Evolutionary conservation across 257 asterid species (phyloP), one percentile per base, ranked within the genome.

Genomic region (Ehretia macrophylla): DNA sequence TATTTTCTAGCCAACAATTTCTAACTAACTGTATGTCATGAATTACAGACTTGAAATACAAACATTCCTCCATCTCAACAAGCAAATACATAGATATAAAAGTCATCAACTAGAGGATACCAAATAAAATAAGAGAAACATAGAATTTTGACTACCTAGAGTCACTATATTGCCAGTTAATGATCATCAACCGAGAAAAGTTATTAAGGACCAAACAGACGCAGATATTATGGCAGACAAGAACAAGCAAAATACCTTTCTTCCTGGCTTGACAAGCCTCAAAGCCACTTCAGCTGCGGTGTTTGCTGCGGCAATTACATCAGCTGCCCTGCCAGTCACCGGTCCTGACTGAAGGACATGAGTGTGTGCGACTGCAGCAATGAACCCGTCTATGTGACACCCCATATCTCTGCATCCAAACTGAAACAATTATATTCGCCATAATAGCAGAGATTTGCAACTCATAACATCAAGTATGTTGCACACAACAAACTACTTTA

Each of bases 231-330:
- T 0, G 45, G 4, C 19, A 32, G 18, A 27, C 10, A 35, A 5
- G 4, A 17, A 35, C 37, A 20, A 5, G 51, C 18, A 11, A 53
- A 4, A 11, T 78, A 84, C 97, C 81, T 80, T 89, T 75, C 74
- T 86, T 40, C 95, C 91, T 0, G 94, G 95, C 70, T 91, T 78
- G 21, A 86, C 84, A 13, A 89, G 94, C 74, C 97, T 82, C 72
- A 84, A 55, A 22, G 95, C 95, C 63, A 88, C 97, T 76, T 86
- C 95, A 0, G 95, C 95, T 8, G 97, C 95, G 9, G 94, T 84
- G 79, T 80, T 89, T 50, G 94, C 95, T 11, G 97, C 89, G 58
- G 89, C 83, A 78, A 84, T 79, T 35, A 89, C 94, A 75, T 86
- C 95, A 75, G 95, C 97, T 42, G 84, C 85, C 59, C 84, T 80